Evolutionary conservation across 2,329 filamentous ascomycete genomes (phyloP), one percentile per base, ranked within the genome.

Genomic region (Blastomyces parvus): DNA sequence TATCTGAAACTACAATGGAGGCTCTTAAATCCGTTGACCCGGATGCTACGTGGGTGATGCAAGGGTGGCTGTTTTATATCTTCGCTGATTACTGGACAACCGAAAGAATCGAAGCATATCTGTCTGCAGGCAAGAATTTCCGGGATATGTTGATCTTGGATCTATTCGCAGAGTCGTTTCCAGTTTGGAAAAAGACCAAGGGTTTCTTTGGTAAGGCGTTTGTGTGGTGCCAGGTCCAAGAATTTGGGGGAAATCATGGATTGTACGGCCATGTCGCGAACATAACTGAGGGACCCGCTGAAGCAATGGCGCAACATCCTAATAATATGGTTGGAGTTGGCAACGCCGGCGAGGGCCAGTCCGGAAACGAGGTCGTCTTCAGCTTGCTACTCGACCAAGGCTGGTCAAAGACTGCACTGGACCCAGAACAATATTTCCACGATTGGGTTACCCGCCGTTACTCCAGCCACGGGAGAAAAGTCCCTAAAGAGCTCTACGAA

Each of bases 141-240:
- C 58, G 69, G 0, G 79, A 82, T 64, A 81, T 83, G 79, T 64
- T 83, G 42, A 74, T 83, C 25, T 72, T 83, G 2, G 81, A 83
- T 64, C 73, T 83, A 2, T 81, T 78, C 65, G 80, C 80, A 0
- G 81, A 83, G 64, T 76, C 74, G 7, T 68, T 74, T 9, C 81
- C 81, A 0, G 78, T 82, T 63, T 83, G 82, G 81, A 77, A 78
- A 66, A 73, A 79, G 9, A 82, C 80, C 0, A 74, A 79, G 19
- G 79, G 76, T 0, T 84, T 81, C 68, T 79, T 77, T 64, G 80
- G 81, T 22, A 82, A 82, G 66, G 77, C 79, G 0, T 83, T 81
- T 81, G 78, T 83, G 44, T 83, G 81, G 81, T 82, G 80, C 66
- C 73, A 82, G 66, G 69, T 83, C 7, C 81, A 83, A 66, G 75